Conservation (phyloP, 306 rosid species). For the Vicia villosa region DNA sequence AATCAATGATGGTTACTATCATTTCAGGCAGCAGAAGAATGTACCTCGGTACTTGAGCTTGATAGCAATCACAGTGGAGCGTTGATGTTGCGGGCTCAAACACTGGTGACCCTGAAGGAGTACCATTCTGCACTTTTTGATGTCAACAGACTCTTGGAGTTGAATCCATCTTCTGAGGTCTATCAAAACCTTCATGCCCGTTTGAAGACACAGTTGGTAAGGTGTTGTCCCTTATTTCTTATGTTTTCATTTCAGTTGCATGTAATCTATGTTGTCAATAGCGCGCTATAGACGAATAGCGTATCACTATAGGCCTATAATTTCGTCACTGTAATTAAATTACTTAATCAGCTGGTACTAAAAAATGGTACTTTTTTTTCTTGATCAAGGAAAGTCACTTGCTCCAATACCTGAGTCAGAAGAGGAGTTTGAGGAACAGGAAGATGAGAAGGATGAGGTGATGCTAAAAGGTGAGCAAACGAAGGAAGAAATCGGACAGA, state of each 20-base stretch:
- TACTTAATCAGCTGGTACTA: conserved; percentile 43
- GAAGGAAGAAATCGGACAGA: conserved; percentile 43
- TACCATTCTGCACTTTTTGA: conserved; percentile 93
- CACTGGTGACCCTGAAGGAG: conserved; percentile 80
- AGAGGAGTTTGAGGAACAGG: conserved; percentile 83
- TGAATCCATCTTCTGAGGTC: conserved; percentile 90
- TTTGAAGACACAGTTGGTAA: conserved; percentile 86
- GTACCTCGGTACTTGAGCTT: conserved; percentile 90
- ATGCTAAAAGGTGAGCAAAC: conserved; percentile 35
- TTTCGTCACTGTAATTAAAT: conserved; percentile 19
- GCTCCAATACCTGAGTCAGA: conserved; percentile 96
- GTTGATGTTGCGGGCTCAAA: conserved; percentile 82
- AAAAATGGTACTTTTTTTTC: conserved; percentile 42
- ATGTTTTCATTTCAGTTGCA: conserved; percentile 25
- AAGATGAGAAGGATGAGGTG: conserved; percentile 49
- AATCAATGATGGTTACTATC: conserved; percentile 28
- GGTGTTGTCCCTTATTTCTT: conserved; percentile 27
- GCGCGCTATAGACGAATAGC: too few species aligned
- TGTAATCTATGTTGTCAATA: not conserved
- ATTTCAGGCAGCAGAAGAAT: conserved; percentile 86
- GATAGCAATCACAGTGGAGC: conserved; percentile 85
- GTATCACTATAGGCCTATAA: not conserved
- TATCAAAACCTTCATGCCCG: conserved; percentile 92
- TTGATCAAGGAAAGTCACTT: conserved; percentile 95
- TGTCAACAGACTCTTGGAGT: conserved; percentile 79